These are phyloP conservation scores for Penicillium digitatum DNA, from an alignment of 2,329 filamentous ascomycete species.

Conservation along the genomic window DNA sequence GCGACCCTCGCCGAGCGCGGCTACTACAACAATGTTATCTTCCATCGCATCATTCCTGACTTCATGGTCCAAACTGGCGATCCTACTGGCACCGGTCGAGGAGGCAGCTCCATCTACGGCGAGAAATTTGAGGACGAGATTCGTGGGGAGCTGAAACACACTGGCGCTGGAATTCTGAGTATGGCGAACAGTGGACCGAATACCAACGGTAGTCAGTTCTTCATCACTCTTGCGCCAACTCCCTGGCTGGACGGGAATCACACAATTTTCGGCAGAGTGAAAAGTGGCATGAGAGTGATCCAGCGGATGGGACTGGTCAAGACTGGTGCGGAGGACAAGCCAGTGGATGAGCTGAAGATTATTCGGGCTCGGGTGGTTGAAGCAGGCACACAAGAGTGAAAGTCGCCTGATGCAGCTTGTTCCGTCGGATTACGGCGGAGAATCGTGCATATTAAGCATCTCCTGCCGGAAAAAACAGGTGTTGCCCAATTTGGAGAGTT, in stretches of 20 bases:
- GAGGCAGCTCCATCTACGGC: constrained; percentile 84
- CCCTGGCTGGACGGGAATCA: constrained; percentile 97
- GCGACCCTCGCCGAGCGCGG: constrained; percentile 70
- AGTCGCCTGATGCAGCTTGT: background rate
- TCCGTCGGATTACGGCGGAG: background rate
- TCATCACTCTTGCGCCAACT: constrained; percentile 87
- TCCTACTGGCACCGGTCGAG: constrained; percentile 87
- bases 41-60: constrained; percentile 91
- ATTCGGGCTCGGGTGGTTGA: constrained; percentile 67
- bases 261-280: constrained; percentile 91
- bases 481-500: background rate
- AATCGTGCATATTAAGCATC: background rate
- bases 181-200: constrained; percentile 96
- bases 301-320: constrained; percentile 84
- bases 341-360: constrained; percentile 77
- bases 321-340: constrained; percentile 75
- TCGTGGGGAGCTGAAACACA: constrained; percentile 72
- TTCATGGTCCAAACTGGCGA: constrained; percentile 98
- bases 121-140: constrained; percentile 96
- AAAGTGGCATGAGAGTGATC: constrained; percentile 75
- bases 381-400: constrained; percentile 48
- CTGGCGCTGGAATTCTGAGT: constrained; percentile 84
- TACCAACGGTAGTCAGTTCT: constrained; percentile 94
- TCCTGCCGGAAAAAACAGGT: background rate
- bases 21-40: constrained; percentile 82